phyloP scores from a whole-genome alignment of 1,139 yeast species.

The Maudiozyma humilis region DNA sequence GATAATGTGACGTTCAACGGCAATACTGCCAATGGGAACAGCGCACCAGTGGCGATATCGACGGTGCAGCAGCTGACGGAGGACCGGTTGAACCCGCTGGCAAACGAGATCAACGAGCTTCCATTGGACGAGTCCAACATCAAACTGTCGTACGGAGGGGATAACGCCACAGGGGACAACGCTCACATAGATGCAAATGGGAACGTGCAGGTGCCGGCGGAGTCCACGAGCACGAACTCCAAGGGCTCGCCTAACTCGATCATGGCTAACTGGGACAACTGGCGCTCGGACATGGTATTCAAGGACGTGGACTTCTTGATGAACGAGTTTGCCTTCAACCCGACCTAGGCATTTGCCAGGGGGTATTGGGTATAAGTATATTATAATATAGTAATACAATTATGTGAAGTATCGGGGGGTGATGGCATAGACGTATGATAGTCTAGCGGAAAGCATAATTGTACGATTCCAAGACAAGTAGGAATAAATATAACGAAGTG shows the following conservation, averaged over 20 bases:
- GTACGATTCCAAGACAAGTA: no score
- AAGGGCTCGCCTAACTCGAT: constrained; percentile 25
- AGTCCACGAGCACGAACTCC: constrained; percentile 3
- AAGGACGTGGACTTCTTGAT: constrained; percentile 84
- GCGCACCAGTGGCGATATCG: not conserved
- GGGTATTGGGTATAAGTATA: no score
- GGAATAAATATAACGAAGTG: no score
- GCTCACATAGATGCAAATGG: not conserved
- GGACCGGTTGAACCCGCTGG: not conserved
- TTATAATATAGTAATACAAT: no score
- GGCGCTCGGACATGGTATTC: constrained; percentile 72
- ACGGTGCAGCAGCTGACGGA: not conserved
- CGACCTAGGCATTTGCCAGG: constrained; percentile 11
- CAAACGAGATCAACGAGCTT: not conserved
- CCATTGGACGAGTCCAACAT: not conserved
- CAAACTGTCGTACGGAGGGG: not conserved
- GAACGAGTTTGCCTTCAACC: constrained; percentile 89
- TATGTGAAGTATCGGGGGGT: no score
- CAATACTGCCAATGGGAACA: not conserved
- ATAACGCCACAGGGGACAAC: not conserved
- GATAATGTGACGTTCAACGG: not conserved
- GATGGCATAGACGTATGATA: no score
- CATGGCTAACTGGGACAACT: constrained; percentile 35
- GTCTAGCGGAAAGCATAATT: no score
- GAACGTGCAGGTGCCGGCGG: not conserved